A percentile compares a stretch with the other conserved stretches of the same genome.
Evolutionary conservation across 768 basidiomycete genomes (phyloP).

Genomic region (Leucogyrophana mollusca): DNA sequence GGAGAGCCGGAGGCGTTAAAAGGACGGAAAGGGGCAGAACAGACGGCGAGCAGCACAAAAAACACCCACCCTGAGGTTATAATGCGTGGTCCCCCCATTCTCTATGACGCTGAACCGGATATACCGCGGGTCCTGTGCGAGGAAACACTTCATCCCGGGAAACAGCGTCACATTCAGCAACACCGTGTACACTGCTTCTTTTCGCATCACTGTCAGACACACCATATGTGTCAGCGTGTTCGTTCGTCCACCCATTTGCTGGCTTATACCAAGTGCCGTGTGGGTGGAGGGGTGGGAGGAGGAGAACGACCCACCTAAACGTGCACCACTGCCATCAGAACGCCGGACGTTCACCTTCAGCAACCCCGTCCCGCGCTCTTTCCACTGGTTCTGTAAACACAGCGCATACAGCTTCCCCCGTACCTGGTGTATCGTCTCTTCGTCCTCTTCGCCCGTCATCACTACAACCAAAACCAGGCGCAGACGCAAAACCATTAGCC

Average conservation of each 20-base stretch:
- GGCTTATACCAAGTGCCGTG: too few relatives aligned
- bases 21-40: background rate
- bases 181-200: constrained; percentile 77
- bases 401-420: constrained; percentile 74
- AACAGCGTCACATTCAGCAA: constrained; percentile 76
- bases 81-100: constrained; percentile 57
- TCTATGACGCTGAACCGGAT: constrained; percentile 75
- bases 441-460: constrained; percentile 79
- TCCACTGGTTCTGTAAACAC: constrained; percentile 62
- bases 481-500: background rate
- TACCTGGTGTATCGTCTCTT: constrained; percentile 72
- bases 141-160: constrained; percentile 69
- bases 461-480: constrained; percentile 36
- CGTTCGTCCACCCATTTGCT: too few relatives aligned
- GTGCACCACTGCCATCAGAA: constrained; percentile 65
- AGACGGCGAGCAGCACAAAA: constrained; percentile 6
- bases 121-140: constrained; percentile 80
- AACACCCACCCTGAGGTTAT: constrained; percentile 66
- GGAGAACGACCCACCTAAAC: constrained; percentile 50
- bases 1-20: constrained; percentile 3
- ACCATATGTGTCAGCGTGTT: constrained; percentile 8
- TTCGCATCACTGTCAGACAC: constrained; percentile 67
- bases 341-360: constrained; percentile 67
- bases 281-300: background rate
- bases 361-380: constrained; percentile 72